phyloP scores from a whole-genome alignment of 1,284 basidiomycete species.

The Trametes versicolor region DNA sequence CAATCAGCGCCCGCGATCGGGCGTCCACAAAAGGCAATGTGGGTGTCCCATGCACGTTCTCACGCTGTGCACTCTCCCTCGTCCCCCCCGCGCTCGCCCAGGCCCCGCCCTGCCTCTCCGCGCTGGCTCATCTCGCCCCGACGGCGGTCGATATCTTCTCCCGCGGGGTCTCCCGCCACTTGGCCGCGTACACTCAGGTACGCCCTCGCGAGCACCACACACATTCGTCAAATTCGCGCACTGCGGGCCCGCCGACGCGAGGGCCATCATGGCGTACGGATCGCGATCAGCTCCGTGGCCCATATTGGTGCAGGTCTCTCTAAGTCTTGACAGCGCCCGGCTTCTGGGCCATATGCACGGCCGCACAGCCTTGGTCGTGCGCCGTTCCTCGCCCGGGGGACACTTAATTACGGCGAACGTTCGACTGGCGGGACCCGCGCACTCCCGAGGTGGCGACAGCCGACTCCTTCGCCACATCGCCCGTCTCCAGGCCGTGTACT shows the following conservation, averaged over 20 bases:
- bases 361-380: not conserved
- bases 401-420: constrained; percentile 12
- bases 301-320: constrained; percentile 12
- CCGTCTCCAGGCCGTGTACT: constrained; percentile 16
- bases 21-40: constrained; percentile 19
- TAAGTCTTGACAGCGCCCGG: constrained; percentile 1
- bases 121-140: not conserved
- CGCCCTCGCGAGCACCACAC: constrained; percentile 16
- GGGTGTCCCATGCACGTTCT: constrained; percentile 28
- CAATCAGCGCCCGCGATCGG: constrained; percentile 30
- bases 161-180: not conserved
- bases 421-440: not conserved
- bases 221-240: constrained; percentile 16
- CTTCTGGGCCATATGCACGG: constrained; percentile 10
- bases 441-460: not conserved
- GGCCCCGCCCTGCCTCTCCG: constrained; percentile 6
- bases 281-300: constrained; percentile 8
- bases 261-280: constrained; percentile 9
- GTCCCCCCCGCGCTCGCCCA: not conserved
- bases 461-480: constrained; percentile 1
- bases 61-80: constrained; percentile 17
- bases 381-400: constrained; percentile 2
- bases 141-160: not conserved
- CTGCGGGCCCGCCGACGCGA: not conserved
- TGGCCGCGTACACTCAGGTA: not conserved